Evolutionary conservation across 169 alveolate species (phyloP), one percentile per base, ranked within the genome.

Genomic region (Theileria parva): DNA sequence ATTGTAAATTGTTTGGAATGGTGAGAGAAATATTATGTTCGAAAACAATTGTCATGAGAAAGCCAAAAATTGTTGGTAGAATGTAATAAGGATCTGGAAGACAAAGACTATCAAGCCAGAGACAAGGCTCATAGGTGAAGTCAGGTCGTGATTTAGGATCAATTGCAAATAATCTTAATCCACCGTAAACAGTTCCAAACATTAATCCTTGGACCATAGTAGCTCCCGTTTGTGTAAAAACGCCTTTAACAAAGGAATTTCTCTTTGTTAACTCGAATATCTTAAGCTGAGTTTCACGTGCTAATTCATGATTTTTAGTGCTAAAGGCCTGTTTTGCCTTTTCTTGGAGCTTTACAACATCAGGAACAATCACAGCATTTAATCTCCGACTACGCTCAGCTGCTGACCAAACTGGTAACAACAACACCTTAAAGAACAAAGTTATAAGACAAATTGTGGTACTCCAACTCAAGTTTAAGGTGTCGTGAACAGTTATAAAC

Each of bases 61-160:
- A 30, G 32, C 88, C 79, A 21, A 87, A 80, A 13, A 84, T 65
- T 28, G 79, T 63, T 11, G 94, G 92, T 64, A 89, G 70, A 19
- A 86, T 78, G 50, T 73, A 89, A 65, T 89, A 89, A 2, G 94
- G 94, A 70, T 89, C 94, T 13, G 94, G 94, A 32, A 89, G 79
- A 5, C 91, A 79, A 51, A 89, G 81, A 59, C 92, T 86, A 39
- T 89, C 91, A 21, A 89, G 64, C 94, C 94, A 89, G 53, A 89
- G 44, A 11, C 88, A 87, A 15, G 87, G 55, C 55, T 89, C 94
- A 65, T 86, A 70, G 44, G 86, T 79, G 73, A 89, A 89, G n/a
- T 73, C 89, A 25, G 88, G 79, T 63, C 85, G 72, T 32, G 70
- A 37, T 30, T 76, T 80, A 32, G 94, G 92, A 57, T 89, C 77